Percentiles rank a stretch among this genome's conserved stretches.
These are phyloP conservation scores for Deuterostichococcus epilithicus DNA, from an alignment of 139 green algal species.

Conservation along the genomic window DNA sequence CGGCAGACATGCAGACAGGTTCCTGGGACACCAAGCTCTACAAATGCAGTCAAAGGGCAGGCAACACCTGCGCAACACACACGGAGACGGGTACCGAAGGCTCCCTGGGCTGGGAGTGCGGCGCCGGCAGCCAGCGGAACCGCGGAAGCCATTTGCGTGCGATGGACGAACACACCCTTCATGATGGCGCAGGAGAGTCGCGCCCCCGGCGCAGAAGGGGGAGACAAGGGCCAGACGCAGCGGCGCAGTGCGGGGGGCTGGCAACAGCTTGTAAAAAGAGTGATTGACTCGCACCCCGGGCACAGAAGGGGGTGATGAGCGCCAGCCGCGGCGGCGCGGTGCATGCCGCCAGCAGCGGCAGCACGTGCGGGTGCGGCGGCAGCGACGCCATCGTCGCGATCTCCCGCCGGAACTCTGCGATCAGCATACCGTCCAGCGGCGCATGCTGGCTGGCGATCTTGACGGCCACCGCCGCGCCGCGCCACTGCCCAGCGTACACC, in stretches of 20 bases:
- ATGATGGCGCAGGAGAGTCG: too few species aligned
- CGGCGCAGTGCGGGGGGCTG: conserved; percentile 42
- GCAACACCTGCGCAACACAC: too few species aligned
- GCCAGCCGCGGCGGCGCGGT: conserved; percentile 38
- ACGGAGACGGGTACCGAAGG: too few species aligned
- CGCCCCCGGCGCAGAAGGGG: conserved; percentile 33
- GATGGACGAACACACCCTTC: too few species aligned
- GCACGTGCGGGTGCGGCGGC: conserved; percentile 47
- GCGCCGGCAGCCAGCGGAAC: too few species aligned
- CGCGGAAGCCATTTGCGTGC: too few species aligned
- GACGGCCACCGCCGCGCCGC: conserved; percentile 42
- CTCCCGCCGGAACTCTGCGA: conserved; percentile 51
- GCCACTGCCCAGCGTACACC: conserved; percentile 57
- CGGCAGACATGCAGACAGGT: too few species aligned
- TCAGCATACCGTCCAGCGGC: neutral
- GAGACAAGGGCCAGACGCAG: conserved; percentile 48
- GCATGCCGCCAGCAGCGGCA: conserved; percentile 51
- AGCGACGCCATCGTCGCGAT: conserved; percentile 49
- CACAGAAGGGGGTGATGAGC: conserved; percentile 52
- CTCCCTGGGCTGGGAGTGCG: too few species aligned
- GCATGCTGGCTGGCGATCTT: conserved; percentile 42
- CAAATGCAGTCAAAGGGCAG: too few species aligned
- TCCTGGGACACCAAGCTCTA: too few species aligned
- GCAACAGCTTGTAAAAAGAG: conserved; percentile 17
- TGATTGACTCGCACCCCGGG: neutral